A percentile compares a stretch with the other conserved stretches of the same genome.
phyloP scores from a whole-genome alignment of 768 basidiomycete species.

The Fomitopsis serialis region DNA sequence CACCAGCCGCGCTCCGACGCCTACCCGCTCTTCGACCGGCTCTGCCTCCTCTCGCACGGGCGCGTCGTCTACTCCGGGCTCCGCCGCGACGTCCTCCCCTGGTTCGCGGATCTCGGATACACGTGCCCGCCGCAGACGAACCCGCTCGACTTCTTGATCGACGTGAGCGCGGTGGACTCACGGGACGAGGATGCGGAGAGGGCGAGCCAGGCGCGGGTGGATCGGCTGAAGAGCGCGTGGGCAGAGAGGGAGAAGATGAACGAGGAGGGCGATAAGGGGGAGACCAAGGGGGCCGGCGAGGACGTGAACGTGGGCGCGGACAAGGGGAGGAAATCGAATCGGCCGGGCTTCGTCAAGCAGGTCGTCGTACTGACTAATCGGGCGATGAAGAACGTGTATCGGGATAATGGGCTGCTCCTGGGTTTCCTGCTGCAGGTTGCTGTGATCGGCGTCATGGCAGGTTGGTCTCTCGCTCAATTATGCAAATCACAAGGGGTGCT shows the following conservation, averaged over 20 bases:
- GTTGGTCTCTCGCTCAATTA: slow-evolving; percentile 29
- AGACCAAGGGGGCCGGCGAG: no score
- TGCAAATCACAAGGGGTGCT: no score
- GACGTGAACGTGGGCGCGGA: no score
- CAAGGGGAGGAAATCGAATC: no score
- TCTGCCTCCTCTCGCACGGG: slow-evolving; percentile 38
- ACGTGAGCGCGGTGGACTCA: slow-evolving; percentile 35
- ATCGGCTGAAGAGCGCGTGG: no score
- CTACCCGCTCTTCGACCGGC: slow-evolving; percentile 39
- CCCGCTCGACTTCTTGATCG: slow-evolving; percentile 39
- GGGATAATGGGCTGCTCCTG: slow-evolving; percentile 19
- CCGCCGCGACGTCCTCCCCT: slow-evolving; percentile 24
- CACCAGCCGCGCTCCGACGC: slow-evolving; percentile 45
- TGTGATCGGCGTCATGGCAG: slow-evolving; percentile 20
- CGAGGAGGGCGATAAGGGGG: no score
- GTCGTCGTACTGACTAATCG: no score
- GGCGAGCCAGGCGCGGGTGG: slow-evolving; percentile 16
- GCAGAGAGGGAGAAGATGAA: no score
- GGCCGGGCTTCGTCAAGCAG: no score
- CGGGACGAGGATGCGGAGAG: slow-evolving; percentile 32
- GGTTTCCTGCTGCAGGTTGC: slow-evolving; percentile 20
- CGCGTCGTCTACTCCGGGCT: slow-evolving; percentile 36
- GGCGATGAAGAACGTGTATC: slow-evolving; percentile 13
- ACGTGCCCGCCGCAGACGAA: slow-evolving; percentile 31
- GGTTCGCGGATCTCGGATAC: slow-evolving; percentile 32